phyloP scores from a whole-genome alignment of 352 stramenopile species.

The Phytophthora cryptogea region DNA sequence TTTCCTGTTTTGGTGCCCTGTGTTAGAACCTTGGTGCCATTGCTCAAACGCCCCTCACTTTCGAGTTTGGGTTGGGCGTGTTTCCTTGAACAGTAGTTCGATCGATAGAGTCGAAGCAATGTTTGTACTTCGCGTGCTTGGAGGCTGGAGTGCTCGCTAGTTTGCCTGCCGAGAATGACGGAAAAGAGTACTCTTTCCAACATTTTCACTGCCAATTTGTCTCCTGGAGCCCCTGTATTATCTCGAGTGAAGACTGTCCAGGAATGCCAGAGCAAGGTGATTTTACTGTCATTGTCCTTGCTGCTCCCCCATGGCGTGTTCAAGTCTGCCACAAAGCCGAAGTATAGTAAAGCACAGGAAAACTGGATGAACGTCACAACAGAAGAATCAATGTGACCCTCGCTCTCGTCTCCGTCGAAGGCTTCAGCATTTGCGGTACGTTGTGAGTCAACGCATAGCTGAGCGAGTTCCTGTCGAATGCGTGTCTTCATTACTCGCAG shows the following conservation, averaged over 20 bases:
- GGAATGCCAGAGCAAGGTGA: constrained; percentile 59
- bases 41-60: neutral
- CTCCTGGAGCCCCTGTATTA: constrained; percentile 1
- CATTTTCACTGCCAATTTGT: constrained; percentile 14
- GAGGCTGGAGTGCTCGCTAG: constrained; percentile 5
- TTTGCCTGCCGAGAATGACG: constrained; percentile 27
- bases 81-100: constrained; percentile 44
- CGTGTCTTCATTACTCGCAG: constrained; percentile 43
- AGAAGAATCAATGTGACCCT: neutral
- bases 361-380: constrained; percentile 54
- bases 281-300: constrained; percentile 7
- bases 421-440: constrained; percentile 2
- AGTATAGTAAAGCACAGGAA: constrained; percentile 61
- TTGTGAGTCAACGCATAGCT: constrained; percentile 37
- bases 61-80: constrained; percentile 20
- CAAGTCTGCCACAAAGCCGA: constrained; percentile 51
- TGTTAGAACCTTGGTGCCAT: neutral
- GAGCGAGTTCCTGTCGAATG: constrained; percentile 39
- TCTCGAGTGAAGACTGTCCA: constrained; percentile 41
- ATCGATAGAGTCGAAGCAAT: constrained; percentile 37
- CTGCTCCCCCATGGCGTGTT: constrained; percentile 39
- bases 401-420: neutral
- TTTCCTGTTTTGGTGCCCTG: neutral
- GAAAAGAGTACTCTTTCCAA: constrained; percentile 26
- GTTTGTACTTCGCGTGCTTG: constrained; percentile 10